A percentile compares a stretch with the other conserved stretches of the same genome.
These are phyloP conservation scores for Lavandula angustifolia DNA, from an alignment of 257 asterid genomes.

Conservation along the genomic window DNA sequence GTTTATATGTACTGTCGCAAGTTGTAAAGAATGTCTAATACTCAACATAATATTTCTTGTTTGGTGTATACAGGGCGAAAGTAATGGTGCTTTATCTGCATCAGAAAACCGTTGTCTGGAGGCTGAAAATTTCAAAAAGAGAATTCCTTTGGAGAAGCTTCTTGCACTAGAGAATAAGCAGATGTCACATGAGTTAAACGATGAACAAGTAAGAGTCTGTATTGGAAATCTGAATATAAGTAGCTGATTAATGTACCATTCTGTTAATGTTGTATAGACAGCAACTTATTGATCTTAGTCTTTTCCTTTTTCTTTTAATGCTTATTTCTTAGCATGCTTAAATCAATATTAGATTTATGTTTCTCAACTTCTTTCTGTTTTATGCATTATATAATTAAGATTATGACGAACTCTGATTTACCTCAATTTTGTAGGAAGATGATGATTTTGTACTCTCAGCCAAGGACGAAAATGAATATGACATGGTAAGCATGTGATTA, in stretches of 20 bases:
- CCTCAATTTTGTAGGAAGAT: slow-evolving; percentile 60
- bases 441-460: slow-evolving; percentile 72
- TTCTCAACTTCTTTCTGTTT: slow-evolving; percentile 26
- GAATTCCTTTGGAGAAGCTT: slow-evolving; percentile 47
- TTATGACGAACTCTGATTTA: slow-evolving; percentile 21
- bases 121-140: slow-evolving; percentile 40
- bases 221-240: slow-evolving; percentile 7
- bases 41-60: slow-evolving; percentile 54
- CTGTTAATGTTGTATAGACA: background rate
- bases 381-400: slow-evolving; percentile 10
- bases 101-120: slow-evolving; percentile 48
- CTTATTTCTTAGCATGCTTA: slow-evolving; percentile 21
- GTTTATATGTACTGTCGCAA: slow-evolving; percentile 57
- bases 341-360: slow-evolving; percentile 8
- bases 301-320: background rate
- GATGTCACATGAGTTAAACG: slow-evolving; percentile 56
- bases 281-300: background rate
- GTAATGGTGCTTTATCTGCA: slow-evolving; percentile 66
- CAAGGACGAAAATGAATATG: slow-evolving; percentile 62
- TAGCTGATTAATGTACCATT: slow-evolving; percentile 14
- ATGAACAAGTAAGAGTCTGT: slow-evolving; percentile 69
- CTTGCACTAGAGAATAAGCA: slow-evolving; percentile 50
- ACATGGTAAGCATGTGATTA: slow-evolving; percentile 49
- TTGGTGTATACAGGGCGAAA: slow-evolving; percentile 63
- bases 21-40: slow-evolving; percentile 41